Evolutionary conservation across 306 rosid genomes (phyloP).

Genomic region (Acacia acuminata): DNA sequence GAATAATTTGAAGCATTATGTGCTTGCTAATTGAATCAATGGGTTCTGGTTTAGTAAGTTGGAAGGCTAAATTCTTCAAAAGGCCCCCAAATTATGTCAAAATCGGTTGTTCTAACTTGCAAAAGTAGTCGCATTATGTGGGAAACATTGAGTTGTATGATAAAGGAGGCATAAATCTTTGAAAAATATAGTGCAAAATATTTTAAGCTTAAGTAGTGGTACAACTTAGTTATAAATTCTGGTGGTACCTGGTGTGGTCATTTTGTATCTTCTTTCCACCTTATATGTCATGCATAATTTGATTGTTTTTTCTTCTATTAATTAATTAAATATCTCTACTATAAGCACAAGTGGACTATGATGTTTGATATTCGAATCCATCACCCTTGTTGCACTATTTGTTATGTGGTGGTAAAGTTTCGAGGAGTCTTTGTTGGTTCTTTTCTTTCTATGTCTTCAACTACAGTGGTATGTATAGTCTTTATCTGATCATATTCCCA

Average conservation of each 20-base stretch:
- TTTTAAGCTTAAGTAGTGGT: too few species aligned
- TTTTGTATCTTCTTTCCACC: too few species aligned
- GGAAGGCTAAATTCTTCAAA: not conserved
- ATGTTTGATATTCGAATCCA: constrained; percentile 35
- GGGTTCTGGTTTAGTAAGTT: not conserved
- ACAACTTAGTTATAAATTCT: too few species aligned
- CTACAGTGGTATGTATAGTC: constrained; percentile 87
- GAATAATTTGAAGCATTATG: not conserved
- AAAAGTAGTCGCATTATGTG: too few species aligned
- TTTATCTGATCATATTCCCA: constrained; percentile 13
- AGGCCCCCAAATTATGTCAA: too few species aligned
- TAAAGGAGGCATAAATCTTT: not conserved
- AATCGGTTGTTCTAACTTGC: too few species aligned
- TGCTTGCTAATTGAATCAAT: not conserved
- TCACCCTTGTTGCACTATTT: constrained; percentile 44
- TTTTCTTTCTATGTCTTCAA: constrained; percentile 93
- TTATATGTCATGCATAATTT: too few species aligned
- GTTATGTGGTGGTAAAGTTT: constrained; percentile 90
- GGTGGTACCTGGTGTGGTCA: too few species aligned
- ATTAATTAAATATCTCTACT: constrained; percentile 26
- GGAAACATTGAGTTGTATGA: too few species aligned
- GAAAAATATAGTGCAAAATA: too few species aligned
- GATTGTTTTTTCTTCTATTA: too few species aligned
- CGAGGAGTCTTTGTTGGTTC: constrained; percentile 94
- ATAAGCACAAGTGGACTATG: constrained; percentile 29